These are phyloP conservation scores for Trametes villosa DNA, from an alignment of 768 basidiomycete genomes.

Conservation along the genomic window DNA sequence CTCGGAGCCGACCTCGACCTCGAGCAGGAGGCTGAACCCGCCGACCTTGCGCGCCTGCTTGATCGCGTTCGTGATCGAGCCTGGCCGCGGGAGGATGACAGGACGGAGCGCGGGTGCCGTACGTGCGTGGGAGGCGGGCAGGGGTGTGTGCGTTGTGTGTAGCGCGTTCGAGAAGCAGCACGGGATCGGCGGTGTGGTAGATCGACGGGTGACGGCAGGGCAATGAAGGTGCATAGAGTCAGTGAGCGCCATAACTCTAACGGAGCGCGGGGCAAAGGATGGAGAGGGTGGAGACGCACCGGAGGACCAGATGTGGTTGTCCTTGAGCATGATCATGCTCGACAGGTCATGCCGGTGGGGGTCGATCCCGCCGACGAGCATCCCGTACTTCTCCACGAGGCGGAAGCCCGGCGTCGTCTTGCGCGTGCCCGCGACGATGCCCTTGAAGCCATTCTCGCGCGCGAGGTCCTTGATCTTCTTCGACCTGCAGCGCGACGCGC, in stretches of 20 bases:
- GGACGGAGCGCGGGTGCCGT: neutral
- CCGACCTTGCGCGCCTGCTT: slow-evolving; percentile 84
- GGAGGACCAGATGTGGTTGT: slow-evolving; percentile 98
- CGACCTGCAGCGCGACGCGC: slow-evolving; percentile 58
- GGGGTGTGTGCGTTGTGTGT: neutral
- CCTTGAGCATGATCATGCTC: slow-evolving; percentile 99
- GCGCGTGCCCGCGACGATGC: slow-evolving; percentile 91
- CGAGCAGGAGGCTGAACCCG: slow-evolving; percentile 89
- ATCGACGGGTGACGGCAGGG: neutral
- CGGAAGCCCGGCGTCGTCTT: slow-evolving; percentile 98
- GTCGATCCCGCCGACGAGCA: slow-evolving; percentile 97
- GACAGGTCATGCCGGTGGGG: slow-evolving; percentile 95
- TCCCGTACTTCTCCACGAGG: slow-evolving; percentile 97
- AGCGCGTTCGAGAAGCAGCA: neutral
- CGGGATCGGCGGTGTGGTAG: neutral
- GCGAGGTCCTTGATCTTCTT: slow-evolving; percentile 82
- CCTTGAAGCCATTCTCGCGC: slow-evolving; percentile 75
- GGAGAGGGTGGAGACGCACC: slow-evolving; percentile 51
- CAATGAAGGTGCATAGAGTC: too few species aligned
- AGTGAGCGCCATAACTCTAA: too few species aligned
- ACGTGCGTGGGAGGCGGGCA: neutral
- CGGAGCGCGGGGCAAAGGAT: slow-evolving; percentile 9
- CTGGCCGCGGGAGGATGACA: slow-evolving; percentile 48
- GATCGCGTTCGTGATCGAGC: slow-evolving; percentile 91
- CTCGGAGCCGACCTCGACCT: slow-evolving; percentile 90